Conservation (phyloP, 148 eudicot species). For the Silene uniflora region DNA sequence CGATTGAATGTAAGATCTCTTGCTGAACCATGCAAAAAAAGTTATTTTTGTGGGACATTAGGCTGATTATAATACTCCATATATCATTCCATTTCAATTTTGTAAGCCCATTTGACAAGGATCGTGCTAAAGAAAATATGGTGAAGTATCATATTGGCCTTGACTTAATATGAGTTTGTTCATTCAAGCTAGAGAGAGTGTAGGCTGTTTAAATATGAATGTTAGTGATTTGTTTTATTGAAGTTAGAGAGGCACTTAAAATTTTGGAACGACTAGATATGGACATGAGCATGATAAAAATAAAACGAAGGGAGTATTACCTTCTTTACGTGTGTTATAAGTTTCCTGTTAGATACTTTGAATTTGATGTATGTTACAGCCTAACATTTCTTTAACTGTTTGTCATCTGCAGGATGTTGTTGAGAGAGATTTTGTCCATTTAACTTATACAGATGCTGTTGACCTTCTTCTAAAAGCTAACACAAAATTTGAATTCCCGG, state of each 20-base stretch:
- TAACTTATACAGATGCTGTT: conserved; percentile 95
- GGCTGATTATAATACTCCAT: too few relatives aligned
- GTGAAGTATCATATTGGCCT: too few relatives aligned
- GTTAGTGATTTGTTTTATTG: too few relatives aligned
- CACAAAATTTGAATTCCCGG: conserved; percentile 91
- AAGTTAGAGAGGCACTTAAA: too few relatives aligned
- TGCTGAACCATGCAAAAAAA: conserved; percentile 5
- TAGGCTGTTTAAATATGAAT: too few relatives aligned
- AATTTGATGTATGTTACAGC: conserved; percentile 4
- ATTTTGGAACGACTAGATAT: too few relatives aligned
- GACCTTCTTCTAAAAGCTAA: conserved; percentile 70
- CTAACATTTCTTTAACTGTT: neutral
- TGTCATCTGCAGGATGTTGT: conserved; percentile 70
- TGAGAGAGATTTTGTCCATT: conserved; percentile 77
- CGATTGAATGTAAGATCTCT: conserved; percentile 65
- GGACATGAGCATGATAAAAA: too few relatives aligned
- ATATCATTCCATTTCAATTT: too few relatives aligned
- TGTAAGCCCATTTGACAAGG: too few relatives aligned
- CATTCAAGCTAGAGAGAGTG: too few relatives aligned
- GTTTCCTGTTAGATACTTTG: neutral
- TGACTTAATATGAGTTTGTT: too few relatives aligned
- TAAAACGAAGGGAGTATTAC: neutral
- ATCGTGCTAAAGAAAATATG: too few relatives aligned
- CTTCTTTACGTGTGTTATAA: neutral
- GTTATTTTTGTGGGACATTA: neutral